phyloP scores from a whole-genome alignment of 495 filamentous ascomycete species.

The Aspergillus panamensis region DNA sequence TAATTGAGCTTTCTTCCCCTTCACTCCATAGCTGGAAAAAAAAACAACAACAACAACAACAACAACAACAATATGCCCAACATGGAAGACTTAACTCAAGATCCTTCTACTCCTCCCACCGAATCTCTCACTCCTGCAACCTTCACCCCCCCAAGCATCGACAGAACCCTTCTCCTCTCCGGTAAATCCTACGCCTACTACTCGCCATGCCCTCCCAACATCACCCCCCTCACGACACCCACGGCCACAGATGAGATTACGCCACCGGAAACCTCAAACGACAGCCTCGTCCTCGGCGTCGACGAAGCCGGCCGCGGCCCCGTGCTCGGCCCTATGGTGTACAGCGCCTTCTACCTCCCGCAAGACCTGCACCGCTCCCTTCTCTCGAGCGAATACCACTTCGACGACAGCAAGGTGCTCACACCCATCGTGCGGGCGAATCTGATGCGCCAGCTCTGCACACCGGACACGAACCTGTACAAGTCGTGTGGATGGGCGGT shows the following conservation, averaged over 20 bases:
- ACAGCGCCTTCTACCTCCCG: conserved; percentile 85
- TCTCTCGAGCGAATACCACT: conserved; percentile 71
- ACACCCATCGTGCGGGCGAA: conserved; percentile 67
- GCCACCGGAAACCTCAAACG: background rate
- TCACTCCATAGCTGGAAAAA: too few relatives aligned
- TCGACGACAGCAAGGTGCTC: conserved; percentile 89
- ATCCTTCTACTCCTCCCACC: conserved; percentile 31
- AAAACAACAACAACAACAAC: too few relatives aligned
- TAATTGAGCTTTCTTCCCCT: too few relatives aligned
- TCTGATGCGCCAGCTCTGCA: conserved; percentile 74
- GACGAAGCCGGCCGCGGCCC: conserved; percentile 96
- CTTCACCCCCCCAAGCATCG: conserved; percentile 80
- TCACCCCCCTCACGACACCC: conserved; percentile 28
- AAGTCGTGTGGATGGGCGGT: conserved; percentile 76
- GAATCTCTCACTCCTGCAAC: conserved; percentile 27
- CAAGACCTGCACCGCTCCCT: conserved; percentile 61
- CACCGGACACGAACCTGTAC: conserved; percentile 58
- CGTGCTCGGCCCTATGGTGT: conserved; percentile 96
- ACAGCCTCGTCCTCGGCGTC: conserved; percentile 67
- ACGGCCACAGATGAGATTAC: background rate
- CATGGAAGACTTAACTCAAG: conserved; percentile 10
- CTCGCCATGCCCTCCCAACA: conserved; percentile 60
- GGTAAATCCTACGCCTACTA: conserved; percentile 84
- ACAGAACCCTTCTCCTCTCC: conserved; percentile 54
- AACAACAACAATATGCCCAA: background rate